phyloP scores from a whole-genome alignment of 1,139 yeast genomes.

The Schizosaccharomyces versatilis region DNA sequence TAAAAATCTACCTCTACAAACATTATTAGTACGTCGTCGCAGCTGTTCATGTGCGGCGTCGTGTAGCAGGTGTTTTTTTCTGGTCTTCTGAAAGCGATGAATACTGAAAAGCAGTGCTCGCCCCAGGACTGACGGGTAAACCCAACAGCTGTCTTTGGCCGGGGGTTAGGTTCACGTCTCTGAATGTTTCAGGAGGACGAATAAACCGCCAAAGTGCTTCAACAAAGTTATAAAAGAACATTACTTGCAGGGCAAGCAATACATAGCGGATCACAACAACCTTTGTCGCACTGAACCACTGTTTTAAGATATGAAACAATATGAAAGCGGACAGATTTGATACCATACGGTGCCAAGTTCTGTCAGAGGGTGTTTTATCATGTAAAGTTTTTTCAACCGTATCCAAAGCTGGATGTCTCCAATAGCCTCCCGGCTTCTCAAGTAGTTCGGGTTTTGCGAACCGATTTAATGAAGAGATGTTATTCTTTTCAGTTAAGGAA shows the following conservation, averaged over 20 bases:
- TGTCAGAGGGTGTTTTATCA: neutral
- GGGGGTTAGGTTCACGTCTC: neutral
- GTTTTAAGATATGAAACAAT: neutral
- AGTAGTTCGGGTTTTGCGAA: too few species aligned
- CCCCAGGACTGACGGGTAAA: neutral
- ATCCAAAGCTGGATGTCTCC: constrained; percentile 1
- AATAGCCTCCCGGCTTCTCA: neutral
- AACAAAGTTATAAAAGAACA: neutral
- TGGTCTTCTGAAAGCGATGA: too few species aligned
- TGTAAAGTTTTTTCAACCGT: neutral
- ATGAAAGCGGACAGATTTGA: neutral
- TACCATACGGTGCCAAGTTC: neutral
- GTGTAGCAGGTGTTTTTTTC: too few species aligned
- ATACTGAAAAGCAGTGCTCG: too few species aligned
- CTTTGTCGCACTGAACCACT: neutral
- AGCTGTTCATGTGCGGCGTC: too few species aligned
- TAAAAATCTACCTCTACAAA: too few species aligned
- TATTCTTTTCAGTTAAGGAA: too few species aligned
- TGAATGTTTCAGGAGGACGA: neutral
- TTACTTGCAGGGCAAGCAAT: neutral
- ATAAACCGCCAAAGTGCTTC: constrained; percentile 2
- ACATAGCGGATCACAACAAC: neutral
- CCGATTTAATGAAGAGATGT: too few species aligned
- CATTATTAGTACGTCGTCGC: too few species aligned
- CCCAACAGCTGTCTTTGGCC: neutral